Conservation (phyloP, 2,329 filamentous ascomycete species). For the Tolypocladium album region DNA sequence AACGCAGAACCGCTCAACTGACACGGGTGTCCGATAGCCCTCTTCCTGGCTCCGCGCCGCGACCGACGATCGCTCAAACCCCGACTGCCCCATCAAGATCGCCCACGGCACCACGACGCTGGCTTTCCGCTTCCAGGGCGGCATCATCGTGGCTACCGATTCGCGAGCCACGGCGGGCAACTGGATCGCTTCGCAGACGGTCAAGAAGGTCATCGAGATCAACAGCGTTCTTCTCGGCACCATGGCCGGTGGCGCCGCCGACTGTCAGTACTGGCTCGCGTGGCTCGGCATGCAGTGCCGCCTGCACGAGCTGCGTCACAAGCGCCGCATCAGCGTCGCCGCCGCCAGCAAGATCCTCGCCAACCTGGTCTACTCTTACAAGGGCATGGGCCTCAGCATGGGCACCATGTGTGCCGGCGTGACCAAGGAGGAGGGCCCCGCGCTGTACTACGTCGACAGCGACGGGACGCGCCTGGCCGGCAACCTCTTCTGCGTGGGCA, state of each 20-base stretch:
- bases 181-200: constrained; percentile 99
- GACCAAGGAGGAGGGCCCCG: constrained; percentile 87
- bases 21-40: constrained; percentile 41
- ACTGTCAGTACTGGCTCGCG: constrained; percentile 99
- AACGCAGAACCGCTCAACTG: background rate
- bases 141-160: constrained; percentile 97
- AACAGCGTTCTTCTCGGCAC: constrained; percentile 89
- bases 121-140: constrained; percentile 94
- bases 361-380: constrained; percentile 97
- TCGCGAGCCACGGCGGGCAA: constrained; percentile 93
- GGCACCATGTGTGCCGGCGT: constrained; percentile 99
- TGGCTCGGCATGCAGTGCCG: constrained; percentile 99
- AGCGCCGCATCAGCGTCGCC: constrained; percentile 94
- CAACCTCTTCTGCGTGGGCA: constrained; percentile 97
- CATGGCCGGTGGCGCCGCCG: constrained; percentile 96
- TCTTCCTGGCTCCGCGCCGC: constrained; percentile 91
- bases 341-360: constrained; percentile 97
- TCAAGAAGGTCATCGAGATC: constrained; percentile 99
- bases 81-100: constrained; percentile 96
- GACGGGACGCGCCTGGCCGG: constrained; percentile 88
- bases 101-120: constrained; percentile 97
- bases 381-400: constrained; percentile 98
- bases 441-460: constrained; percentile 93
- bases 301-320: constrained; percentile 97
- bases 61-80: constrained; percentile 95